Conservation (phyloP, 495 filamentous ascomycete species). For the Penicillium antarcticum region DNA sequence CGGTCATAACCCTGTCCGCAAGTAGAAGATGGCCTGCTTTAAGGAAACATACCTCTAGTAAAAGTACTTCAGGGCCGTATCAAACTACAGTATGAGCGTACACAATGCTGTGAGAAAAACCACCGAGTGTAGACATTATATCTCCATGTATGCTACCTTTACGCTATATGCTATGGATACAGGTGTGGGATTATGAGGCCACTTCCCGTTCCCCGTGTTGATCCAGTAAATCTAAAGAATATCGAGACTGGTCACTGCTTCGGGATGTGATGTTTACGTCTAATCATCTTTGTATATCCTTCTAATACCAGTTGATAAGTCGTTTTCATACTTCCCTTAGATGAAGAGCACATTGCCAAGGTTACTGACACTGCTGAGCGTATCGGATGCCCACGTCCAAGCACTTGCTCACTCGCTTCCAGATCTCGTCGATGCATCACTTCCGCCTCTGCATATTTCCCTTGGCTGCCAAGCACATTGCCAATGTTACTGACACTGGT, state of each 20-base stretch:
- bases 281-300: background rate
- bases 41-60: background rate
- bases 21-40: background rate
- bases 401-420: conserved; percentile 19
- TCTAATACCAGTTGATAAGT: background rate
- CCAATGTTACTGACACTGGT: conserved; percentile 31
- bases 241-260: background rate
- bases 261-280: background rate
- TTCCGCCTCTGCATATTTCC: background rate
- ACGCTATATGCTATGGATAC: background rate
- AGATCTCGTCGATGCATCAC: background rate
- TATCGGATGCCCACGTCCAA: conserved; percentile 38
- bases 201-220: background rate
- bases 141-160: conserved; percentile 1
- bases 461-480: background rate
- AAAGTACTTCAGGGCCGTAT: background rate
- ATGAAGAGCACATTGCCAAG: conserved; percentile 9
- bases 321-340: background rate
- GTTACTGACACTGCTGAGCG: conserved; percentile 34
- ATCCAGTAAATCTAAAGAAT: conserved; percentile 2
- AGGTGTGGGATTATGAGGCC: background rate
- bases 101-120: background rate
- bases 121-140: background rate
- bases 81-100: background rate
- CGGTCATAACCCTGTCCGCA: background rate